A percentile compares a stretch with the other conserved stretches of the same genome.
Evolutionary conservation across 371 early-diverging fungal genomes (phyloP).

Genomic region (Mortierella sp.): DNA sequence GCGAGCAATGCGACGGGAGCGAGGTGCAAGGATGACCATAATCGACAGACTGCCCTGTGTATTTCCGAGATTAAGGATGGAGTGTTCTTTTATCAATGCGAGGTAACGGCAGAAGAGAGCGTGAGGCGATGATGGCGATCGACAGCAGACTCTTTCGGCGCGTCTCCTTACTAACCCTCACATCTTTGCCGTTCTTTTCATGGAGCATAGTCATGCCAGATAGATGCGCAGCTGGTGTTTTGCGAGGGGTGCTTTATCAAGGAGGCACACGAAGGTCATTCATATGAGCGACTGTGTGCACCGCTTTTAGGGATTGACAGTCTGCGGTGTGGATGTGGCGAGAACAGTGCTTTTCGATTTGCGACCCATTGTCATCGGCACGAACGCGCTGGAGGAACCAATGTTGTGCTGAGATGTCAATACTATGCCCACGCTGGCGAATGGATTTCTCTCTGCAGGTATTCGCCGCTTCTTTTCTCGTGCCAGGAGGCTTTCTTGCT

Average conservation of each 20-base stretch:
- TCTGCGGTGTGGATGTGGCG: constrained; percentile 42
- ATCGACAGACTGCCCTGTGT: constrained; percentile 44
- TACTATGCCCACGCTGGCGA: constrained; percentile 44
- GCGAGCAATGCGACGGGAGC: neutral
- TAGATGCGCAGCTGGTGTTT: constrained; percentile 23
- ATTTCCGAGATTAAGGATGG: constrained; percentile 43
- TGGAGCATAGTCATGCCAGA: constrained; percentile 41
- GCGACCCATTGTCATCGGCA: constrained; percentile 47
- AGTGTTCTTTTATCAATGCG: constrained; percentile 41
- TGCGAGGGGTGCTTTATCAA: constrained; percentile 48
- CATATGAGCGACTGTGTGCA: constrained; percentile 21
- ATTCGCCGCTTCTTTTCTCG: neutral
- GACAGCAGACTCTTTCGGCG: neutral
- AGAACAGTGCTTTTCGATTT: constrained; percentile 50
- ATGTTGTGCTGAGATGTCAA: constrained; percentile 37
- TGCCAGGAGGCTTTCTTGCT: neutral
- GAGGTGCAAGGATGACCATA: constrained; percentile 42
- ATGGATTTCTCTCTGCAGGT: constrained; percentile 46
- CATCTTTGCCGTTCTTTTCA: neutral
- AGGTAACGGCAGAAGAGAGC: constrained; percentile 21
- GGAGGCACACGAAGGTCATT: constrained; percentile 45
- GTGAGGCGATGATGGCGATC: neutral
- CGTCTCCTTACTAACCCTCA: neutral
- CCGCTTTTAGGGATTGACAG: neutral
- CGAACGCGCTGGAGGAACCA: constrained; percentile 45